Conservation (phyloP, 495 filamentous ascomycete species). For the Penicillium goetzii region DNA sequence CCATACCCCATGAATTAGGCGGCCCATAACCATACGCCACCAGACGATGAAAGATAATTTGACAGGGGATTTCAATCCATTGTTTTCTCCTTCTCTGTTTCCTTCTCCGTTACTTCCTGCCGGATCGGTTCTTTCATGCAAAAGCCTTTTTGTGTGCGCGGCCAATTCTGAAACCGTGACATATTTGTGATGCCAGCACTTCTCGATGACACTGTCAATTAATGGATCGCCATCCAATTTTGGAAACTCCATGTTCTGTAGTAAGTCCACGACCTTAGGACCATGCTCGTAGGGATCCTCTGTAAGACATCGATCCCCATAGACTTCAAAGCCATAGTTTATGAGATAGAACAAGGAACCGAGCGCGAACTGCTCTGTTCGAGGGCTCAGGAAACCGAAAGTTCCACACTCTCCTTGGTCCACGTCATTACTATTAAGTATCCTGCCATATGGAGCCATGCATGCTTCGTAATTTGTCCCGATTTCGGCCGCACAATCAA, state of each 20-base stretch:
- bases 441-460: constrained; percentile 31
- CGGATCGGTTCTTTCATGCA: constrained; percentile 8
- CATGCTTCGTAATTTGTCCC: constrained; percentile 36
- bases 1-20: too few relatives aligned
- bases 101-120: too few relatives aligned
- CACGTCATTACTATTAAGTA: constrained; percentile 32
- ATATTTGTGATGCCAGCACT: constrained; percentile 44
- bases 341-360: constrained; percentile 44
- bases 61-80: too few relatives aligned
- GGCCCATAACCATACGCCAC: too few relatives aligned
- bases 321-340: constrained; percentile 45
- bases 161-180: constrained; percentile 35
- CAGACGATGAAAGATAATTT: too few relatives aligned
- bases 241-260: constrained; percentile 42
- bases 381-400: constrained; percentile 35
- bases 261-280: constrained; percentile 33
- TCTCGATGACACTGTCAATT: constrained; percentile 43
- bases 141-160: constrained; percentile 23
- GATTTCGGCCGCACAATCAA: constrained; percentile 36
- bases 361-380: constrained; percentile 45
- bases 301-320: constrained; percentile 36
- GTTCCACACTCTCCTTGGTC: constrained; percentile 33
- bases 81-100: too few relatives aligned
- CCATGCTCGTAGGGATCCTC: constrained; percentile 40
- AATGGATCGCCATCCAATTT: constrained; percentile 33